Base-by-base conservation (phyloP, 2,329 filamentous ascomycete species). In the Fusarium coffeatum region DNA sequence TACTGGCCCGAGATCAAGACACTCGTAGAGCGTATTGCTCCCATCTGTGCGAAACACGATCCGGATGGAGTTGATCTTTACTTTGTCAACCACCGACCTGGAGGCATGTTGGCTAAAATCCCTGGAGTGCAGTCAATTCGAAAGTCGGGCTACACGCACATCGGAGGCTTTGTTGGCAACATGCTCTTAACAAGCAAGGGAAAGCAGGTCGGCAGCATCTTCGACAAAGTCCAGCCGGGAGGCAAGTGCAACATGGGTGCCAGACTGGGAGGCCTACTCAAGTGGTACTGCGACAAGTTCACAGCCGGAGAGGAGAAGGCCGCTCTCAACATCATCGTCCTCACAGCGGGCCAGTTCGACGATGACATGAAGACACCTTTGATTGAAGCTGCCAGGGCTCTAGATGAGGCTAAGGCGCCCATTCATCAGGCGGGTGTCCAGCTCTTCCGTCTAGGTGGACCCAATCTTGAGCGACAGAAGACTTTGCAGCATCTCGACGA, bases 271-370 rank as follows among this genome's bases (percentile, higher is more conserved):
- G 42, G 57, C n/a, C 22, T 63, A 18, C 59, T 63, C 13, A 63
- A 63, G 34, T 63, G 59, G 59, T 63, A 63, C 42, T 63, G 59
- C 27, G 59, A 63, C 15, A 63, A 63, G 27, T 63, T 55, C 28
- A 62, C 57, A 2, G 57, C 32, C 13, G 59, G 59, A 18, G 59
- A 63, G 10, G 59, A 63, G 16, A 62, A 63, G 22, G 59, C 59
- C 1, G 59, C 59, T 30, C 59, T 63, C 34, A 63, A 63, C 13
- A 63, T 63, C 2, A 47, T 62, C 10, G 58, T 63, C 0, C 47
- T 63, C 6, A 63, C 59, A 25, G 59, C 59, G 10, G 59, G 59
- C 3, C 18, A 46, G n/a, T 63, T 63, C 23, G 59, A 63, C n/a
- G 59, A 63, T 15, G 59, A 63, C 16, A 63, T 63, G n/a, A 63